These are phyloP conservation scores for Pseudocercospora cruenta DNA, from an alignment of 2,329 filamentous ascomycete genomes.

Conservation along the genomic window DNA sequence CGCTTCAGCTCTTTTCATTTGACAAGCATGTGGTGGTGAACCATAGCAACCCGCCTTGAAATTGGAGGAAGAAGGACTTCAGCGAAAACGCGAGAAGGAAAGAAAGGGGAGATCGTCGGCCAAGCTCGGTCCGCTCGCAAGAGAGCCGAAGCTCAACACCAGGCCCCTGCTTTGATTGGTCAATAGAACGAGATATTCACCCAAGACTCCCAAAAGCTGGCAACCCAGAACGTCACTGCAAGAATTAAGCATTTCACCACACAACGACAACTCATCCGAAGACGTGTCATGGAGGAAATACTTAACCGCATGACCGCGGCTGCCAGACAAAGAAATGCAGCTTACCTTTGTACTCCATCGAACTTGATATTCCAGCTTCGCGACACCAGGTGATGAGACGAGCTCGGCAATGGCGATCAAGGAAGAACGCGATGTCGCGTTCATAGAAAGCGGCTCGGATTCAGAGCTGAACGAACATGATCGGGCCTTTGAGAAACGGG, in stretches of 20 bases:
- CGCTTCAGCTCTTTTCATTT: too few relatives aligned
- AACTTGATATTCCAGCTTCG: background rate
- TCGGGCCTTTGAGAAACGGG: conserved; percentile 37
- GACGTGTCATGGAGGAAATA: background rate
- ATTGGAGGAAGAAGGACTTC: background rate
- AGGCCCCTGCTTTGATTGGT: background rate
- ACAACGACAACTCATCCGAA: background rate
- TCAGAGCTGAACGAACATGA: background rate
- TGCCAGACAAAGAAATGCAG: background rate
- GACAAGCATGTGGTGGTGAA: too few relatives aligned
- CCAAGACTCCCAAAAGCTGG: background rate
- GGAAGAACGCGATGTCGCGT: background rate
- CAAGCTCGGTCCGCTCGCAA: background rate
- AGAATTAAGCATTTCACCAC: background rate
- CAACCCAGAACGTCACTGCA: background rate
- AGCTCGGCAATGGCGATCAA: background rate
- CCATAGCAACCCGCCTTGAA: background rate
- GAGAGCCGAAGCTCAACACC: too few relatives aligned
- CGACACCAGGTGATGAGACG: too few relatives aligned
- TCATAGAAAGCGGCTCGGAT: background rate
- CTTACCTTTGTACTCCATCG: background rate
- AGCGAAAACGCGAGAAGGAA: background rate
- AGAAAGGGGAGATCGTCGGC: background rate
- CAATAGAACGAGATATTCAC: background rate
- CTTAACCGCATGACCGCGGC: background rate